These are phyloP conservation scores for Claviceps arundinis DNA, from an alignment of 2,329 filamentous ascomycete species.

Conservation along the genomic window DNA sequence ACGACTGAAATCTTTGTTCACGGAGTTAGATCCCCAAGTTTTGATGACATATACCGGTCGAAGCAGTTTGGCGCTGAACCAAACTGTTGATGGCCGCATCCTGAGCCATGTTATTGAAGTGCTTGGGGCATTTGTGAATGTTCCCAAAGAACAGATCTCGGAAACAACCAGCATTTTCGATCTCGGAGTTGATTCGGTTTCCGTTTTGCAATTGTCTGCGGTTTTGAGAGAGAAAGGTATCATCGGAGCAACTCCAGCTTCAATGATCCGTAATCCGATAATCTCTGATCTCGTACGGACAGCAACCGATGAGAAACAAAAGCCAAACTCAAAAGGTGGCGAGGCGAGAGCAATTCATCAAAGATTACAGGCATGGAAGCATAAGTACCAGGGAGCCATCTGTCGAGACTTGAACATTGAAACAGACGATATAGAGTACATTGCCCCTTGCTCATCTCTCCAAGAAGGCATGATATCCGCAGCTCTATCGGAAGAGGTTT, in stretches of 20 bases:
- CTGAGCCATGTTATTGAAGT: conserved; percentile 37
- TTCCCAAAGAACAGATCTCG: conserved; percentile 30
- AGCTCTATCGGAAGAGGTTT: conserved; percentile 39
- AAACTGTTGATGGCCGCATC: conserved; percentile 20
- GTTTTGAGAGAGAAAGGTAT: conserved; percentile 52
- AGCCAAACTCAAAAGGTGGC: conserved; percentile 6
- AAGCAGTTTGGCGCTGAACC: conserved; percentile 10
- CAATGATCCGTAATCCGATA: conserved; percentile 50
- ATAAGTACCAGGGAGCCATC: conserved; percentile 42
- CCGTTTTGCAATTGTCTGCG: conserved; percentile 56
- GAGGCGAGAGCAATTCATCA: conserved; percentile 40
- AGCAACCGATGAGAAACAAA: conserved; percentile 12
- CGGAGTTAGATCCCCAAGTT: conserved; percentile 42
- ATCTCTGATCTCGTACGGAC: conserved; percentile 32
- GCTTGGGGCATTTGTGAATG: conserved; percentile 38
- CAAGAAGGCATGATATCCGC: conserved; percentile 78
- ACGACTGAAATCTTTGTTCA: conserved; percentile 52
- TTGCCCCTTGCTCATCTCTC: conserved; percentile 72
- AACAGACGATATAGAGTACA: conserved; percentile 48
- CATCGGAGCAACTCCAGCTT: conserved; percentile 43
- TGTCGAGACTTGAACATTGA: conserved; percentile 38
- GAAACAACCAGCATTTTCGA: conserved; percentile 63
- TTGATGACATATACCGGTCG: conserved; percentile 42
- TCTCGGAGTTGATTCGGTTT: conserved; percentile 78
- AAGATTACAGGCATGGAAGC: conserved; percentile 47